Evolutionary conservation across 1,139 yeast genomes (phyloP).

Genomic region (Protomyces lactucae-debilis): DNA sequence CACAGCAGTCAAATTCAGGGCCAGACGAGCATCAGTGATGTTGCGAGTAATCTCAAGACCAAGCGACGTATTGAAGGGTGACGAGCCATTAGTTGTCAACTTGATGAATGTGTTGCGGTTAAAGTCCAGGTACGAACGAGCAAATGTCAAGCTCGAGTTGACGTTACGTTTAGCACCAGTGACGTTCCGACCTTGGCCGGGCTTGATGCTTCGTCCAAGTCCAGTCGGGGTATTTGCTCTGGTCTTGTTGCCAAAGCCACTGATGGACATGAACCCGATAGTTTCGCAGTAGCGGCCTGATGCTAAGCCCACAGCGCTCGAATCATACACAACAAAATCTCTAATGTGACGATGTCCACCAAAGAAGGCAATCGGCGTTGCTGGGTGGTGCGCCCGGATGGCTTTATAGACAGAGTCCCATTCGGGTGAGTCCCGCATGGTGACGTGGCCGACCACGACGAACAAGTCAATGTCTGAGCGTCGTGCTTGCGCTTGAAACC

Average conservation of each 20-base stretch:
- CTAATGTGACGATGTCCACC: constrained; percentile 96
- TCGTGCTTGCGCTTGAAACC: constrained; percentile 58
- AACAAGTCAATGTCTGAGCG: constrained; percentile 50
- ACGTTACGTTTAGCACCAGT: constrained; percentile 21
- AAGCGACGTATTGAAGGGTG: constrained; percentile 45
- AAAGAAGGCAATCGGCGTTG: constrained; percentile 68
- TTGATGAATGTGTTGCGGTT: constrained; percentile 61
- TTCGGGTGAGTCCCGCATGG: constrained; percentile 63
- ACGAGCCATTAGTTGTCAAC: constrained; percentile 48
- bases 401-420: constrained; percentile 46
- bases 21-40: constrained; percentile 47
- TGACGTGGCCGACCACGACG: constrained; percentile 74
- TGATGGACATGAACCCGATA: constrained; percentile 73
- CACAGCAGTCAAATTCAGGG: constrained; percentile 48
- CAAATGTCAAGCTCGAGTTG: constrained; percentile 27
- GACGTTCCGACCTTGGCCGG: constrained; percentile 25
- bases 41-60: constrained; percentile 51
- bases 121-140: constrained; percentile 54
- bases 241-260: constrained; percentile 36
- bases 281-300: constrained; percentile 94
- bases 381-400: constrained; percentile 57
- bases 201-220: constrained; percentile 2
- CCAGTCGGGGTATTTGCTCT: neutral
- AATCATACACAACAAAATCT: constrained; percentile 69
- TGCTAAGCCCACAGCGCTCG: constrained; percentile 66